Evolutionary conservation across 371 early-diverging fungal species (phyloP), one percentile per base, ranked within the genome.

Genomic region (Lichtheimia ornata): DNA sequence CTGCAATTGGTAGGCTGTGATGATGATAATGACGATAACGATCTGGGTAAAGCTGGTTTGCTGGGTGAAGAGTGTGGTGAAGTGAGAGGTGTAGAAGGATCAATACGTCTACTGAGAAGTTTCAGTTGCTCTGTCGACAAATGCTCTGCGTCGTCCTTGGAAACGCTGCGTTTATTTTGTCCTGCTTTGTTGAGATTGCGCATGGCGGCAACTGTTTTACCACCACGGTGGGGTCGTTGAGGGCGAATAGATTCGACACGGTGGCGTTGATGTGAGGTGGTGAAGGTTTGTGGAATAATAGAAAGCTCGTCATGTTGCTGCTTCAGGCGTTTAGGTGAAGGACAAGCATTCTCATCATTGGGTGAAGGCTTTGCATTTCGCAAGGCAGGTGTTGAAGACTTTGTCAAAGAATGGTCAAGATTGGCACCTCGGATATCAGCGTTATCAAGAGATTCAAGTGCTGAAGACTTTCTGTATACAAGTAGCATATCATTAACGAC

Each of bases 51-150:
- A 3, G 71, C 73, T 5, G 76, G 76, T 59, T 76, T 76, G 14
- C 53, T 50, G 13, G 76, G 76, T 28, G 76, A 73, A 2, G 60
- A 62, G 40, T 70, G 73, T 3, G 77, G 74, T 2, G 74, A 71
- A 12, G 73, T 25, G 41, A 77, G 41, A 28, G 68, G 69, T 47
- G 66, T 61, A 27, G 66, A 59, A 35, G 74, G 77, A 59, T 77
- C 65, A 30, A 77, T 77, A 50, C 77, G 72, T 13, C 77, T 67
- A 59, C 77, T 77, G n/a, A 77, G 62, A 30, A 72, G 40, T 45
- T 67, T 70, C 4, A 77, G 62, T 28, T 77, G 74, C 22, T 77
- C 59, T 20, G 64, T 56, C 15, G 77, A 71, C 64, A 76, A 43
- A 13, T 59, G 62, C 17, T 63, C 54, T n/a, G 9, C 20, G 7